Evolutionary conservation across 2,329 filamentous ascomycete species (phyloP), one percentile per base, ranked within the genome.

Genomic region (Teratosphaeria gauchensis): DNA sequence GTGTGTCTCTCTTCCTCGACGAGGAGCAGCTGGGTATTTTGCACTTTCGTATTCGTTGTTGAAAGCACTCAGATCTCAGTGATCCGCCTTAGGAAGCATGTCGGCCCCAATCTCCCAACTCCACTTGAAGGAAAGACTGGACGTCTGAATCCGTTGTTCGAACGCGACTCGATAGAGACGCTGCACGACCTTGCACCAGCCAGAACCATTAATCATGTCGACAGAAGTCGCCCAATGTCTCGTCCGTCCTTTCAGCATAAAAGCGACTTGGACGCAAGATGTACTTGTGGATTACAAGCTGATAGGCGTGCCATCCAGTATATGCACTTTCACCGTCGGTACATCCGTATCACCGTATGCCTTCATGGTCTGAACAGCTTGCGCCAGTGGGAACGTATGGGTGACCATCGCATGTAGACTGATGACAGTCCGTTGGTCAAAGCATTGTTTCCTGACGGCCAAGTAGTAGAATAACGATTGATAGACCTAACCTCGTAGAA

Each of bases 381-480:
- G 74, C 61, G 87, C 84, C 31, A 89, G 72, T 0, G 82, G 79
- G 62, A 83, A 86, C 0, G 75, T 77, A 69, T 88, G 85, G 9
- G 84, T 84, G 4, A 88, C 80, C 31, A 87, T 71, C 56, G 77
- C 78, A 66, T 84, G 84, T 24, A 87, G 73, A 66, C 87, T 79
- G 8, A 88, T 65, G 0, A 87, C 76, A 0, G 80, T 80, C 35
- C 30, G 3, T 83, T 81, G 33, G 76, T 77, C 33, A 88, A 68
- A 54, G 81, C 83, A 7, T 81, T 77, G 38, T 89, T 84, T 0
- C 82, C 85, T 0, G 82, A 79, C 0, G 85, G 85, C 85, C 85
- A 89, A 0, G 85, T 88, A 65, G 88, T 84, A 35, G 79, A 76
- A 68, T 88, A 89, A 6, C 86, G 78, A 70, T 89, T 88, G 68